These are phyloP conservation scores for Oryza brachyantha DNA, from an alignment of 176 grass and related monocot genomes.

Conservation along the genomic window DNA sequence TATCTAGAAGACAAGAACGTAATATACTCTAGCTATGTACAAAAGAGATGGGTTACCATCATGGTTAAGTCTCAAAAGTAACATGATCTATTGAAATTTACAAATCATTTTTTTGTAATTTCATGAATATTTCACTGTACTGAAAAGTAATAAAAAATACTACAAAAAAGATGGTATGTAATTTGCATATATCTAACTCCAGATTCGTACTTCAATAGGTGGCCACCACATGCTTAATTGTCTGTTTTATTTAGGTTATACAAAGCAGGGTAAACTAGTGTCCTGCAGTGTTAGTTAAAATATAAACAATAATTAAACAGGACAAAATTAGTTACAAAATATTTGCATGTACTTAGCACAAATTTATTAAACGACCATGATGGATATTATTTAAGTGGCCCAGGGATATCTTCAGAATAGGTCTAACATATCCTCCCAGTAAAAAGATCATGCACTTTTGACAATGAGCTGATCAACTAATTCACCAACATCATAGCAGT, in stretches of 20 bases:
- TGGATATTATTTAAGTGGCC: background rate
- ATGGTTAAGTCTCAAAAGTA: constrained; percentile 12
- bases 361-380: background rate
- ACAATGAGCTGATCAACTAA: background rate
- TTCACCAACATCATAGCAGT: background rate
- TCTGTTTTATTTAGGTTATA: background rate
- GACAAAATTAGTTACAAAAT: background rate
- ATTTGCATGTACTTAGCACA: background rate
- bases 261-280: background rate
- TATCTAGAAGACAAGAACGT: background rate
- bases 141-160: background rate
- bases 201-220: constrained; percentile 11
- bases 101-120: background rate
- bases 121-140: constrained; percentile 3
- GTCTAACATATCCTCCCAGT: background rate
- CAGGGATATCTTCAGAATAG: background rate
- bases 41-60: too few species aligned
- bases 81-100: background rate
- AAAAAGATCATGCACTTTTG: background rate
- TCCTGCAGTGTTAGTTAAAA: background rate
- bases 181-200: background rate
- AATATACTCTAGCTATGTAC: background rate
- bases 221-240: background rate
- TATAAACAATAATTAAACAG: constrained; percentile 1
- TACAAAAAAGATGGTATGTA: background rate